Evolutionary conservation across 139 green algal genomes (phyloP).

Genomic region (Bryopsis sp.): DNA sequence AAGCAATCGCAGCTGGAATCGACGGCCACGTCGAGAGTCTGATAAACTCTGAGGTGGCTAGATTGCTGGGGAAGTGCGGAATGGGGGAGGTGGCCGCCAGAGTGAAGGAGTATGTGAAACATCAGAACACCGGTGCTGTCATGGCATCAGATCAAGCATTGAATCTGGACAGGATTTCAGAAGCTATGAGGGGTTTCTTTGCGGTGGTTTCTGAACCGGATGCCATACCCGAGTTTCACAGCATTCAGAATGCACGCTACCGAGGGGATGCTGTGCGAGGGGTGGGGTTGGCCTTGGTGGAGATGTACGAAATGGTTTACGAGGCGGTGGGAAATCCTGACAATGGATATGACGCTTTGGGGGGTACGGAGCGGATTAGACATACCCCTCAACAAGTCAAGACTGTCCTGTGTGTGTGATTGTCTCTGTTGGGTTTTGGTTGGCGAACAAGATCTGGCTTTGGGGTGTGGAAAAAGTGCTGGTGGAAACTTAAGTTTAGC

Average conservation of each 20-base stretch:
- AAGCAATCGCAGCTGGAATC: neutral
- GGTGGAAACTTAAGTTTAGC: too few relatives aligned
- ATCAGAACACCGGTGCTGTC: neutral
- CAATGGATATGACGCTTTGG: slow-evolving; percentile 41
- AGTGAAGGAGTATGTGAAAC: slow-evolving; percentile 4
- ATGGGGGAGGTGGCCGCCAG: neutral
- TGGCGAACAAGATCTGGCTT: too few relatives aligned
- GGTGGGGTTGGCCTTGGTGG: slow-evolving; percentile 27
- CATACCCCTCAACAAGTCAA: slow-evolving; percentile 64
- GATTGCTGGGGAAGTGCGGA: neutral
- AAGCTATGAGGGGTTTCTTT: slow-evolving; percentile 59
- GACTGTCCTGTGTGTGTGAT: slow-evolving; percentile 75
- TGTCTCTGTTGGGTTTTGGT: too few relatives aligned
- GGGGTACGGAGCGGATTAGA: slow-evolving; percentile 28
- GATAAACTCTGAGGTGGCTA: neutral
- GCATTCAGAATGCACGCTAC: slow-evolving; percentile 39
- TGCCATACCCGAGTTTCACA: slow-evolving; percentile 59
- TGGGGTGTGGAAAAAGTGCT: too few relatives aligned
- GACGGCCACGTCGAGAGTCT: neutral
- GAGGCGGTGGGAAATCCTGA: slow-evolving; percentile 37
- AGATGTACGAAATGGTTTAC: slow-evolving; percentile 56
- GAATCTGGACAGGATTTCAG: slow-evolving; percentile 34
- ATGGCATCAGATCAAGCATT: slow-evolving; percentile 48
- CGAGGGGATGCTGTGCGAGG: neutral
- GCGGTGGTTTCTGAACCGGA: slow-evolving; percentile 53